phyloP scores from a whole-genome alignment of 139 green algal species.

The Raphidocelis subcapitata region DNA sequence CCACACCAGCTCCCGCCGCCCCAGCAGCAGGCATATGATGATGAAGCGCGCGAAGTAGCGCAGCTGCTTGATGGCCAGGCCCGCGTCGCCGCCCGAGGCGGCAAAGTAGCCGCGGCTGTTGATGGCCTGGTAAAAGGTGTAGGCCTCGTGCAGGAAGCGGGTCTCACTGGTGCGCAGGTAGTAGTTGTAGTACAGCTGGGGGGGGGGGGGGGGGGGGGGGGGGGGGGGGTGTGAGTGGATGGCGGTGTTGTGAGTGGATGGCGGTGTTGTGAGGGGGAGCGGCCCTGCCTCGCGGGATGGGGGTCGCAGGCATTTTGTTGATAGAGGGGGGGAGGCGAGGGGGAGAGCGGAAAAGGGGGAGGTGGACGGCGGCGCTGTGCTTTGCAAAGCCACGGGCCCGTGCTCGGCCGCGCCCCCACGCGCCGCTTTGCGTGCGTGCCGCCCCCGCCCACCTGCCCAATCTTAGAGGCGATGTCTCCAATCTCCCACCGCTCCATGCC shows the following conservation, averaged over 20 bases:
- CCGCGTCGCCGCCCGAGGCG: slow-evolving; percentile 23
- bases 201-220: no score
- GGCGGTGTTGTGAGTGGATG: no score
- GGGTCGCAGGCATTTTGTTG: slow-evolving; percentile 42
- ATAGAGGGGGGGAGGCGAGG: no score
- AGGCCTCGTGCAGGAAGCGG: slow-evolving; percentile 56
- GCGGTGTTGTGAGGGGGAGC: no score
- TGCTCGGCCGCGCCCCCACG: no score
- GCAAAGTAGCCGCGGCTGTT: slow-evolving; percentile 47
- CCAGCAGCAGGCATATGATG: slow-evolving; percentile 73
- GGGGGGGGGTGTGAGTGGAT: no score
- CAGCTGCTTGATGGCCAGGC: slow-evolving; percentile 56
- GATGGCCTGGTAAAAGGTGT: slow-evolving; percentile 77
- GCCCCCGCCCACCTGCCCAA: no score
- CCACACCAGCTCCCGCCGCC: slow-evolving; percentile 52
- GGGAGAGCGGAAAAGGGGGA: no score
- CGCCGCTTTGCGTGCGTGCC: no score
- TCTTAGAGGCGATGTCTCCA: slow-evolving; percentile 67
- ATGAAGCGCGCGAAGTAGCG: slow-evolving; percentile 73
- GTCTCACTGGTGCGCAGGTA: slow-evolving; percentile 61
- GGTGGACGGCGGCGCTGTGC: no score
- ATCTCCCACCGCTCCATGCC: slow-evolving; percentile 65
- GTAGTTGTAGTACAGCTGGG: slow-evolving; percentile 46
- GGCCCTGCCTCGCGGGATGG: no score
- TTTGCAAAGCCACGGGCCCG: no score